Evolutionary conservation across 306 rosid species (phyloP).

Genomic region (Cucumis melo): DNA sequence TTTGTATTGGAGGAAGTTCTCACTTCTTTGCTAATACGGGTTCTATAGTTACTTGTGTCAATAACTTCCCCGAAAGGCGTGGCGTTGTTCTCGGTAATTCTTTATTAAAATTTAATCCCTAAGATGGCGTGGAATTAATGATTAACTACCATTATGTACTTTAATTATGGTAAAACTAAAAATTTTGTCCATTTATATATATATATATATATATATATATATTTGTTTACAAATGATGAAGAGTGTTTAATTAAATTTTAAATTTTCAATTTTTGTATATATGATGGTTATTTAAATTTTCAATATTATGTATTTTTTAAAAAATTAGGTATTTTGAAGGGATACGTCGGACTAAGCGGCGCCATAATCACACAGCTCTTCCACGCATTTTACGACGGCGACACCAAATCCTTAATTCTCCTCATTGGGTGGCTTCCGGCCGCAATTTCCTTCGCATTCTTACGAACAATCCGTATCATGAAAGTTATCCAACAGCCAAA

Average conservation of each 20-base stretch:
- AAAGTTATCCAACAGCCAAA: conserved; percentile 9
- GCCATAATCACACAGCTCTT: conserved; percentile 23
- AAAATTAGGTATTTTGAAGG: conserved; percentile 50
- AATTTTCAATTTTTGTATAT: too few species aligned
- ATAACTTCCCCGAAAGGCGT: conserved; percentile 53
- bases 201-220: too few species aligned
- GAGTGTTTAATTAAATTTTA: too few species aligned
- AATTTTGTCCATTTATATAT: too few species aligned
- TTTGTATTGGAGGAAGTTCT: conserved; percentile 6
- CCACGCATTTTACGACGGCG: conserved; percentile 13
- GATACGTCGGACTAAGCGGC: conserved; percentile 42
- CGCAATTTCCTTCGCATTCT: conserved; percentile 9
- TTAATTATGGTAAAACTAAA: too few species aligned
- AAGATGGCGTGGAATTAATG: too few species aligned
- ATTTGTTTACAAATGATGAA: too few species aligned
- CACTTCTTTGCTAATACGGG: conserved; percentile 41
- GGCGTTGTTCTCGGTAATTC: conserved; percentile 40
- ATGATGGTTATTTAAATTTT: too few species aligned
- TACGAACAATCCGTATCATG: conserved; percentile 11
- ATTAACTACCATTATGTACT: too few species aligned
- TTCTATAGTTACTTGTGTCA: conserved; percentile 49
- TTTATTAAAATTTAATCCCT: too few species aligned
- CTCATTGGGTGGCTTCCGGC: conserved; percentile 27
- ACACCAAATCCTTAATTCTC: conserved; percentile 13
- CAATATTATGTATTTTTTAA: too few species aligned